These are phyloP conservation scores for Monosporascus sp. DNA, from an alignment of 2,329 filamentous ascomycete species.

Conservation along the genomic window DNA sequence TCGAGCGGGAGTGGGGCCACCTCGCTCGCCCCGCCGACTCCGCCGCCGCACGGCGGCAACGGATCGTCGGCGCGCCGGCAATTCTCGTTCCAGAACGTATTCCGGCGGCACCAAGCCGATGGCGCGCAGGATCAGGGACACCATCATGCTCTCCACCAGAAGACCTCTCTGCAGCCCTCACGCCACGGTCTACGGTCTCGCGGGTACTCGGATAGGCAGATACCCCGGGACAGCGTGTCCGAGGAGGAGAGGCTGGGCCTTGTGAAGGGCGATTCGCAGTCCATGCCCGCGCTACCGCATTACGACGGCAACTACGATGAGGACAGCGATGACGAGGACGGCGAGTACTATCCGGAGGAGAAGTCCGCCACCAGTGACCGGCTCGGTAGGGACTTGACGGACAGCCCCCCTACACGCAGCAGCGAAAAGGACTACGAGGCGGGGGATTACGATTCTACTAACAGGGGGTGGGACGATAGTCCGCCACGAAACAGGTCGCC, in stretches of 20 bases:
- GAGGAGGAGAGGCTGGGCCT: slow-evolving; percentile 81
- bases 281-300: slow-evolving; percentile 29
- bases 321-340: slow-evolving; percentile 26
- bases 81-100: slow-evolving; percentile 90
- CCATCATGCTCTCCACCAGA: slow-evolving; percentile 14
- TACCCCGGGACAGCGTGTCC: slow-evolving; percentile 49
- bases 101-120: slow-evolving; percentile 50
- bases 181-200: slow-evolving; percentile 26
- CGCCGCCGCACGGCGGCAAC: slow-evolving; percentile 47
- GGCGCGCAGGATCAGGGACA: slow-evolving; percentile 22
- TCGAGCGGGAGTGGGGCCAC: slow-evolving; percentile 33
- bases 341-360: slow-evolving; percentile 24
- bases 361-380: slow-evolving; percentile 19
- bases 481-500: too few species aligned
- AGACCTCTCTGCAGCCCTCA: not conserved
- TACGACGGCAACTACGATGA: slow-evolving; percentile 33
- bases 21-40: slow-evolving; percentile 50
- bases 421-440: not conserved
- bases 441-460: too few species aligned
- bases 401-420: slow-evolving; percentile 22
- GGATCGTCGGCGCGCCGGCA: slow-evolving; percentile 59
- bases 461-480: too few species aligned
- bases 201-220: slow-evolving; percentile 36
- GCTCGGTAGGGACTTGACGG: slow-evolving; percentile 40
- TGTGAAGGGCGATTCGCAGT: slow-evolving; percentile 63